A percentile compares a stretch with the other conserved stretches of the same genome.
Evolutionary conservation across 805 yeast species (phyloP).

Genomic region (Saccharomyces eubayanus): DNA sequence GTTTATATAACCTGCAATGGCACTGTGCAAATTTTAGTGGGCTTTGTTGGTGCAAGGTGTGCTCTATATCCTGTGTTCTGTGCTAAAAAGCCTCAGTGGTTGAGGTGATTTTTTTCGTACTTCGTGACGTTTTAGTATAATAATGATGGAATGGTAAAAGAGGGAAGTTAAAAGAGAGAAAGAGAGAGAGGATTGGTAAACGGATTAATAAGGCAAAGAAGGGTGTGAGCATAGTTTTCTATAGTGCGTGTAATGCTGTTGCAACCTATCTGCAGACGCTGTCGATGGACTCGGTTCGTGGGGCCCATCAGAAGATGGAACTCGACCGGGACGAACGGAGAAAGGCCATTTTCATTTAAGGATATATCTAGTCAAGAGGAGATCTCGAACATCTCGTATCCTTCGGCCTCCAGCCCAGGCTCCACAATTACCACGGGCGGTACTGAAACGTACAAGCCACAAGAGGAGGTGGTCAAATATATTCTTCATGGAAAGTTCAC

Average conservation of each 20-base stretch:
- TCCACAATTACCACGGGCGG: not conserved
- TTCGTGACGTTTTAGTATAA: not conserved
- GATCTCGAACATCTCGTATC: not conserved
- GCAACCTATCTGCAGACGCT: not conserved
- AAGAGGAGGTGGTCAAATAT: conserved; percentile 45
- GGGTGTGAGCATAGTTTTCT: not conserved
- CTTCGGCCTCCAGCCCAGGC: not conserved
- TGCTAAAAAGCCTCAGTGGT: not conserved
- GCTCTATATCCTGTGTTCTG: not conserved
- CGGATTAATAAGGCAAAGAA: not conserved
- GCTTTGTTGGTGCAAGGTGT: not conserved
- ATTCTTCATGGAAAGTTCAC: conserved; percentile 69
- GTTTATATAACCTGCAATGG: not conserved
- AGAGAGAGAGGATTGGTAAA: not conserved
- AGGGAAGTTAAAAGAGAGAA: not conserved
- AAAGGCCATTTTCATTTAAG: not conserved
- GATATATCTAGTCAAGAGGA: not conserved
- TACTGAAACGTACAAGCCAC: conserved; percentile 7
- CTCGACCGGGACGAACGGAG: not conserved
- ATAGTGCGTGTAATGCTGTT: not conserved
- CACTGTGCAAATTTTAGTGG: not conserved
- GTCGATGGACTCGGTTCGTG: not conserved
- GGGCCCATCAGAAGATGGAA: not conserved
- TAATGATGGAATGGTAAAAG: not conserved
- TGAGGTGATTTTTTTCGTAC: not conserved